A percentile compares a stretch with the other conserved stretches of the same genome.
Conservation (phyloP, 2,329 filamentous ascomycete genomes). For the Camillea tinctor region DNA sequence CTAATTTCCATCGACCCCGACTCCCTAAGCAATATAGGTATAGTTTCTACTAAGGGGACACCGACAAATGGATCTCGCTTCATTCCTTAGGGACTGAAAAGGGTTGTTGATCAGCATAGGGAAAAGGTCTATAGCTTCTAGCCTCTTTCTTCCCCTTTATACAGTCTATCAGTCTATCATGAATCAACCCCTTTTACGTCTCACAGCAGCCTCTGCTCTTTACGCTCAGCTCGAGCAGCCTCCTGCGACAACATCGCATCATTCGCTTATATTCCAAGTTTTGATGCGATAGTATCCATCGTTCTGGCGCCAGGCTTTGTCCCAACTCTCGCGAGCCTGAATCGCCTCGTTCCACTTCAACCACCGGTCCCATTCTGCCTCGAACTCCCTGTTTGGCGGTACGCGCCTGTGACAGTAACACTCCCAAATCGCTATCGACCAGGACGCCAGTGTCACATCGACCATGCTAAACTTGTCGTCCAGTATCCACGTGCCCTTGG, state of each 20-base stretch:
- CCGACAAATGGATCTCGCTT: no score
- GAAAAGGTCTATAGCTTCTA: no score
- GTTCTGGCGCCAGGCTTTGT: conserved; percentile 67
- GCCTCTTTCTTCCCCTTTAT: no score
- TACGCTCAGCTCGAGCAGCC: conserved; percentile 61
- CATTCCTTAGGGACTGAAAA: no score
- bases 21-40: no score
- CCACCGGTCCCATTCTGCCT: conserved; percentile 63
- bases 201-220: conserved; percentile 62
- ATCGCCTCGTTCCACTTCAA: conserved; percentile 62
- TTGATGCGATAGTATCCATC: conserved; percentile 69
- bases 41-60: no score
- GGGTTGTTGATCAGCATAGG: no score
- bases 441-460: conserved; percentile 71
- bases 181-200: background rate
- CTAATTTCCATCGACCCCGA: no score
- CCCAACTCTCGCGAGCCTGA: conserved; percentile 55
- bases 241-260: conserved; percentile 62
- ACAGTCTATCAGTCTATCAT: no score
- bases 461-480: conserved; percentile 64
- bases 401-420: no score
- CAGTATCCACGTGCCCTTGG: conserved; percentile 63
- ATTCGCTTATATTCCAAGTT: conserved; percentile 63
- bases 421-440: conserved; percentile 67
- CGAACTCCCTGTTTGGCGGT: no score